Evolutionary conservation across 352 stramenopile genomes (phyloP), one percentile per base, ranked within the genome.

Genomic region (Pythium biforme): DNA sequence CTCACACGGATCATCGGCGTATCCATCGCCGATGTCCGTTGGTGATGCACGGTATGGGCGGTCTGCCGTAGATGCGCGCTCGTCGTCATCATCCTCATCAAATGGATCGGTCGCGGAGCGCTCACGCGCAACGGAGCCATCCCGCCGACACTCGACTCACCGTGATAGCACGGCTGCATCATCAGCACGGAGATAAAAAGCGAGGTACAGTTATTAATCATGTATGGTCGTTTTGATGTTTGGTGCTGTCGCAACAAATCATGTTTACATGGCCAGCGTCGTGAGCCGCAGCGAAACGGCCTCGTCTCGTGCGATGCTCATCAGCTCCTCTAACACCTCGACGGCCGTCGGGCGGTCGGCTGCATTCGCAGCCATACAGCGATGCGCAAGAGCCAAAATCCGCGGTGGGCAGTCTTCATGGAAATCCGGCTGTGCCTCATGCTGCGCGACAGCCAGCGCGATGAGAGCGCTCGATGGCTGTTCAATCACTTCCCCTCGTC

Each of bases 1-100:
- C 45, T 78, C 71, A 0, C 46, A 69, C 11, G 58, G 43, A 15
- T 77, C 67, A 2, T 74, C 67, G 29, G 59, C 59, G 33, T 66
- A 56, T 41, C 59, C 51, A 12, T 66, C 59, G 5, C 59, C 59
- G 17, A 15, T 61, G n/a, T 56, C 50, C 4, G 22, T 43, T 58
- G 41, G 40, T 25, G 43, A 33, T 4, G 46, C 41, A 3, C 23
- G 55, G 8, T 10, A 34, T 12, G 45, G 25, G 14, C 54, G 54
- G 17, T 61, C 54, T 22, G n/a, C 53, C 2, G 19, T 15, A 20
- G 33, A 45, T 10, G 54, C 40, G 11, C 54, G 40, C 29, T 61
- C 43, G 0, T 62, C 43, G 31, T 62, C 55, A 3, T 54, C 43
- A 1, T 62, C 41, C 12, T 43, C 39, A 33, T 59, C 39, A 7